Percentiles rank a stretch among this genome's conserved stretches.
These are phyloP conservation scores for Hibiscus syriacus DNA, from an alignment of 345 rosid species.

Conservation along the genomic window DNA sequence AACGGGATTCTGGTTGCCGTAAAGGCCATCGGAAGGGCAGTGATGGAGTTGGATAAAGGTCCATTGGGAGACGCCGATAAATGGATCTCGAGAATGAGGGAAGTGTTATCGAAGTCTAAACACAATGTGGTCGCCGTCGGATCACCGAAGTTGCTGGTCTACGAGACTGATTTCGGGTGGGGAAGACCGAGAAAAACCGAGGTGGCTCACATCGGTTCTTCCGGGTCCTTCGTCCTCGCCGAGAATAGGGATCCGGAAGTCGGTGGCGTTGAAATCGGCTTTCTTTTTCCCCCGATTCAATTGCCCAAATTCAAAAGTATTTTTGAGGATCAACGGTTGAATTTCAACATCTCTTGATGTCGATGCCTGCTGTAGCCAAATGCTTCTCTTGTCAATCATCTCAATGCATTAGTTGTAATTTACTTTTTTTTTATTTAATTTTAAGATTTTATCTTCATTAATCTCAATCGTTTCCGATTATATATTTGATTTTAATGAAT, in stretches of 20 bases:
- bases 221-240: background rate
- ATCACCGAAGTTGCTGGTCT: background rate
- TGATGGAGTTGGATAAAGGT: slow-evolving; percentile 23
- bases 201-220: background rate
- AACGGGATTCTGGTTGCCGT: slow-evolving; percentile 31
- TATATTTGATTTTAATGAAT: too few relatives aligned
- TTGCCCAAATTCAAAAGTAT: background rate
- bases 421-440: too few relatives aligned
- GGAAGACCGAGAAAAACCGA: background rate
- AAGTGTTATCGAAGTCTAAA: background rate
- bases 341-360: background rate
- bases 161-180: background rate
- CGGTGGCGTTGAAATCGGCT: background rate
- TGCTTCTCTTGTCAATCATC: too few relatives aligned
- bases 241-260: background rate
- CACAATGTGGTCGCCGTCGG: background rate
- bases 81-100: slow-evolving; percentile 27
- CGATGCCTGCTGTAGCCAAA: too few relatives aligned
- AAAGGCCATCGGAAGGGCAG: slow-evolving; percentile 22
- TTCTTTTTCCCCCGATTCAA: background rate
- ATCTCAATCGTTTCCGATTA: too few relatives aligned
- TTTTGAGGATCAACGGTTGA: background rate
- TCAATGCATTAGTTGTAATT: too few relatives aligned
- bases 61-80: slow-evolving; percentile 22
- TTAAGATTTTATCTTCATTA: too few relatives aligned